These are phyloP conservation scores for Orychophragmus violaceus DNA, from an alignment of 345 rosid genomes.

Conservation along the genomic window DNA sequence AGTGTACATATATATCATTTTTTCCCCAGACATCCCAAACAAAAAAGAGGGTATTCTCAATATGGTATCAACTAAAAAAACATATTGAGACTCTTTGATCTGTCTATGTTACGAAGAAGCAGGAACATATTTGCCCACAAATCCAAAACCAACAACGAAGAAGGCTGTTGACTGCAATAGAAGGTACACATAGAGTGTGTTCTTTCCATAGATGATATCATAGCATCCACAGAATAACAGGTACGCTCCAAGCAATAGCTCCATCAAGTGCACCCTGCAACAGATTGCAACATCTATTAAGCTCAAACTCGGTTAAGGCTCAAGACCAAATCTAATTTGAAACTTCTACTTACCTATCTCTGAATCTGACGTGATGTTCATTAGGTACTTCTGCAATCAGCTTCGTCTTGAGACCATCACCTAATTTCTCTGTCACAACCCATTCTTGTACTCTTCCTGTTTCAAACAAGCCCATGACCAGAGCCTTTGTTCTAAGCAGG, in stretches of 20 bases:
- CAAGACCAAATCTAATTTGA: background rate
- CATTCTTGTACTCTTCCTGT: constrained; percentile 51
- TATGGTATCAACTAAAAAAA: constrained; percentile 16
- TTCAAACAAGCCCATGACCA: constrained; percentile 43
- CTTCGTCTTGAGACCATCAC: constrained; percentile 59
- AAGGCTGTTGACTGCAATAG: constrained; percentile 65
- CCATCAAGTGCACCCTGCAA: constrained; percentile 52
- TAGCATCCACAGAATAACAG: constrained; percentile 74
- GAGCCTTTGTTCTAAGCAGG: constrained; percentile 43
- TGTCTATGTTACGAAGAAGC: constrained; percentile 19
- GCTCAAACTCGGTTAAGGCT: background rate
- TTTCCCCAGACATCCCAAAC: background rate
- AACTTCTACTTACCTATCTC: constrained; percentile 52
- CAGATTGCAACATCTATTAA: background rate
- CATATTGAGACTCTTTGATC: constrained; percentile 17
- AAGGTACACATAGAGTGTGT: constrained; percentile 58
- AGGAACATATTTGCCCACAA: constrained; percentile 63
- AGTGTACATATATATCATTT: background rate
- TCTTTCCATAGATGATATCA: constrained; percentile 55
- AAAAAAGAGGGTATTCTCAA: background rate
- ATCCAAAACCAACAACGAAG: constrained; percentile 71
- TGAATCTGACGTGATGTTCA: constrained; percentile 44
- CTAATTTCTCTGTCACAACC: constrained; percentile 76
- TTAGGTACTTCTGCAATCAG: constrained; percentile 32
- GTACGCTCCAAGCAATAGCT: constrained; percentile 64